Evolutionary conservation across 2,329 filamentous ascomycete species (phyloP), one percentile per base, ranked within the genome.

Genomic region (Trematosphaeria pertusa): DNA sequence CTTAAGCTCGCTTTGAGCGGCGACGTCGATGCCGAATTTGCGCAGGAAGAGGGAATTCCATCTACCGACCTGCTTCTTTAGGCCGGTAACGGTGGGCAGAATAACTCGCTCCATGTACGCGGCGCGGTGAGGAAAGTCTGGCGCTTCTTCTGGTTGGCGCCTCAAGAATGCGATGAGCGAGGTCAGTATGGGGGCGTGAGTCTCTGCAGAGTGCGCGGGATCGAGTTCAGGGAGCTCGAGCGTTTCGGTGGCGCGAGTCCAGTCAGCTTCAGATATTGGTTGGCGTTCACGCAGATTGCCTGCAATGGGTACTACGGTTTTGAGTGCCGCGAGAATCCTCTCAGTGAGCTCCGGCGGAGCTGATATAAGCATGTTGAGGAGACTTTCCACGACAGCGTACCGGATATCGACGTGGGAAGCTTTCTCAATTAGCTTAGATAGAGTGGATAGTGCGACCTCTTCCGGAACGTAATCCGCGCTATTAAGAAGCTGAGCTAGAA

Each of bases 351-450:
- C 37, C 7, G 22, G 21, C 1, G 52, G 42, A 2, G 37, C 20
- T 11, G 10, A 17, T 12, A 40, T 14, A 4, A 72, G 53, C 41
- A 72, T 60, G 18, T 46, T 51, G 5, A 75, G 40, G 9, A 76
- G 52, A 24, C 64, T 71, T 2, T 67, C 61, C 1, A 73, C 41
- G 1, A 70, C 56, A 5, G 67, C 65, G 7, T 65, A 48, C 3
- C 65, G 62, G 15, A 76, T 65, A 50, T 77, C 74, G 2, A 67
- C 51, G 42, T 78, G 75, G 4, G 60, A 61, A 3, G 59, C 53
- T 10, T 50, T 61, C 4, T 50, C 48, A 2, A 72, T 54, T 5
- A 76, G 49, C 4, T 48, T 52, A 1, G 55, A 38, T 4, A 77
- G 55, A 0, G 74, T 48, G 0, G 62, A 58, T 4, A 73, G 38